Base-by-base conservation (phyloP, 495 filamentous ascomycete genomes). In the Neurospora sp. region DNA sequence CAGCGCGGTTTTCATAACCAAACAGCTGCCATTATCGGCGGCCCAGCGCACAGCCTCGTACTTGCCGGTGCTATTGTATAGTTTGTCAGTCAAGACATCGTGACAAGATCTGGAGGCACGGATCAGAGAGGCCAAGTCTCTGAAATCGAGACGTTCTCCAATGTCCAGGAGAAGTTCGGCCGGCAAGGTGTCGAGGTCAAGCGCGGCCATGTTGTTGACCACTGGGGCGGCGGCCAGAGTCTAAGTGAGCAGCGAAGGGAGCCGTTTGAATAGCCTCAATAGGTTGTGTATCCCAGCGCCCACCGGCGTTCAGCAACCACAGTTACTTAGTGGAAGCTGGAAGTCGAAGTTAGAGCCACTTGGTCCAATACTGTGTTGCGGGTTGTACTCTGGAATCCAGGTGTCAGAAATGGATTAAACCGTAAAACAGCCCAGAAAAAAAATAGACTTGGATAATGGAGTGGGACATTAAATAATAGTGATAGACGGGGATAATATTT, bases 81-180 rank as follows among this genome's bases (percentile, higher is more conserved):
- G 18, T 16, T 27, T 16, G 9, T 18, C 11, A 40, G 20, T 71
- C 38, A 68, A 59, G 38, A 68, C 10, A 10, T 3, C 18, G 27
- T 39, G 22, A 68, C 39, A 71, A 10, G 6, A 37, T 14, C 70
- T 70, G 27, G 53, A 68, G 10, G 27, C 35, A n/a, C 38, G 27
- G 16, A 48, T 38, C 14, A 71, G 22, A 31, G n/a, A 35, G 10
- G 37, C 40, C 2, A 53, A 35, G 42, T 71, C 18, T 31, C 39
- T 59, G 42, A 14, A 11, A 9, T 72, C 48, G 22, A 74, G 70
- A 70, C 37, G 71, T 48, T 41, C 46, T 40, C 22, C 73, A 22
- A 74, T 44, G 37, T 71, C 38, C 37, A 74, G 48, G 27, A 71
- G 10, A 39, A 74, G 73, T 53, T 74, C 73, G 11, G 69, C 12